A percentile compares a stretch with the other conserved stretches of the same genome.
Conservation (phyloP, 1,284 basidiomycete genomes). For the Bondarzewia mesenterica region DNA sequence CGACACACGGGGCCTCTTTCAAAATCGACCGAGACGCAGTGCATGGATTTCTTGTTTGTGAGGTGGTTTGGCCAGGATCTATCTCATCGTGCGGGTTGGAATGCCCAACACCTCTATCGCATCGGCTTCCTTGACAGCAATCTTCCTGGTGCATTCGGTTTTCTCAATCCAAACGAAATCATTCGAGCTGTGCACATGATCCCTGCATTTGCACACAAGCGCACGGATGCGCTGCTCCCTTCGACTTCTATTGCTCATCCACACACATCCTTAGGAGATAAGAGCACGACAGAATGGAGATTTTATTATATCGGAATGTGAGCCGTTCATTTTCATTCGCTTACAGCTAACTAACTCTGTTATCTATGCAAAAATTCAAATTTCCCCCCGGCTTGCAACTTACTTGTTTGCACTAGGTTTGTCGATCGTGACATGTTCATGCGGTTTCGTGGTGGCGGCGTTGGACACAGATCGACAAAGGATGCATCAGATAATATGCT, state of each 20-base stretch:
- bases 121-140: background rate
- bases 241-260: background rate
- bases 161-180: background rate
- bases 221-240: background rate
- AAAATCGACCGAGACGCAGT: too few relatives aligned
- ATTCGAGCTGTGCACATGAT: background rate
- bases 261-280: too few relatives aligned
- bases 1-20: background rate
- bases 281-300: too few relatives aligned
- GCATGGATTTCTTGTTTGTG: constrained; percentile 2
- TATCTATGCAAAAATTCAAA: too few relatives aligned
- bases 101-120: background rate
- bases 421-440: background rate
- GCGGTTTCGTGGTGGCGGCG: background rate
- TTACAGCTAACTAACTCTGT: too few relatives aligned
- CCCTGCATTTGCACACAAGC: background rate
- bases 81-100: background rate
- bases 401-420: background rate
- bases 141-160: background rate
- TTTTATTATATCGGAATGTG: too few relatives aligned
- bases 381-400: too few relatives aligned
- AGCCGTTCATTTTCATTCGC: too few relatives aligned
- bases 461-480: too few relatives aligned
- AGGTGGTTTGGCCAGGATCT: constrained; percentile 1
- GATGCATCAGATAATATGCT: too few relatives aligned